Evolutionary conservation across 208 protist genomes (phyloP), one percentile per base, ranked within the genome.

Genomic region (Tritrichomonas musculus): DNA sequence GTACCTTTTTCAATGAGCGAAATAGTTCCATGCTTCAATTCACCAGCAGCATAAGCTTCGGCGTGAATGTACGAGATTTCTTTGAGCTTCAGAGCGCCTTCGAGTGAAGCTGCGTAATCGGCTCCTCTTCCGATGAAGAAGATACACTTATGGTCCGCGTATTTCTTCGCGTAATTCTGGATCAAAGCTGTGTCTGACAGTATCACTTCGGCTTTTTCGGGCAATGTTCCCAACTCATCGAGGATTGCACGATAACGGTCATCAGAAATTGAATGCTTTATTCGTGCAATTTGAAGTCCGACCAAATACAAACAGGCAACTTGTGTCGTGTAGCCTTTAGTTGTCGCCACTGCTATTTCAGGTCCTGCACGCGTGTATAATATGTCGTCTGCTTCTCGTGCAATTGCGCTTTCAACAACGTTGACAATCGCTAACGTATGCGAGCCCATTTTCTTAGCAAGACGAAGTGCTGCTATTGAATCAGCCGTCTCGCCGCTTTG

Each of bases 401-500:
- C 95, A 92, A 97, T 97, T 11, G 94, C 55, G 33, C 96, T 97
- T 11, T 96, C 96, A 0, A 96, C 94, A 14, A 94, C 88, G 92
- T 97, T 97, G 36, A 95, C 93, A 5, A 97, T 84, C 4, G 93
- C 92, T n/a, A 97, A 93, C 41, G 93, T 93, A 33, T 94, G 93
- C 20, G 94, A 92, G 41, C 94, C 95, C 22, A 44, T 49, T 33
- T 93, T 72, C 27, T 95, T 84, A 5, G 93, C 94, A 25, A 95
- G 92, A n/a, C 69, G 66, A 33, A 96, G 72, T 0, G 95, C 96
- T 49, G 80, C 92, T 60, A 94, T 77, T 13, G 95, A 94, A 92
- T 97, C 96, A 57, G 95, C 96, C 30, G 96, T 97, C 82, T 97
- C 96, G 64, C 96, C 96, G 55, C 77, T 94, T 64, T 96, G 96